These are phyloP conservation scores for Paracamarosporium sp. DNA, from an alignment of 2,329 filamentous ascomycete species.

Conservation along the genomic window DNA sequence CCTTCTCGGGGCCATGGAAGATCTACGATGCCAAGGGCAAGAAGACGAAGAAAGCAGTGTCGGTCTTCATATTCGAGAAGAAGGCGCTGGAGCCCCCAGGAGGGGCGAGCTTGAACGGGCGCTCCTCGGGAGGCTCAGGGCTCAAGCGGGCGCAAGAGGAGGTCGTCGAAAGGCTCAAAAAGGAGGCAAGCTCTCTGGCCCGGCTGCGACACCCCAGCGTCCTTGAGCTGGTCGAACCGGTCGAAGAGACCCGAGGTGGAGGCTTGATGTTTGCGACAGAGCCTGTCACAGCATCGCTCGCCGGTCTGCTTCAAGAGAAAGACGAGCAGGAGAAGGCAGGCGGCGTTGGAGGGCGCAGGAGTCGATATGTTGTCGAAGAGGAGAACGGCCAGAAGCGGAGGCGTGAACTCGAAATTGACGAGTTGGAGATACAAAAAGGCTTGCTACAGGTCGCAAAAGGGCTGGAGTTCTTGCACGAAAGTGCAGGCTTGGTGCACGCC, in stretches of 20 bases:
- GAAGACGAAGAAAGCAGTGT: constrained; percentile 85
- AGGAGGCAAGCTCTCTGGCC: constrained; percentile 88
- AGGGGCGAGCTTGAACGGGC: constrained; percentile 62
- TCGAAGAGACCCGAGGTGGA: constrained; percentile 90
- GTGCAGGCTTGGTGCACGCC: constrained; percentile 89
- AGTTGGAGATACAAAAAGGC: constrained; percentile 97
- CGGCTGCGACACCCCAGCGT: constrained; percentile 89
- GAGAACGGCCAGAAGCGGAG: constrained; percentile 72
- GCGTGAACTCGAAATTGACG: constrained; percentile 90
- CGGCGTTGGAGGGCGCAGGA: constrained; percentile 72
- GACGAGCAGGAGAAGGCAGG: constrained; percentile 80
- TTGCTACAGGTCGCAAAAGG: constrained; percentile 92
- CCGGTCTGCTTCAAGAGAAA: constrained; percentile 82
- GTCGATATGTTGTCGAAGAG: constrained; percentile 82
- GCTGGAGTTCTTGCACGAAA: constrained; percentile 93
- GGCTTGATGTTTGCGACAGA: constrained; percentile 97
- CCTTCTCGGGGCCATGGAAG: constrained; percentile 91
- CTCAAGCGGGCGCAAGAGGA: constrained; percentile 86
- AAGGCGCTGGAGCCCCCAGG: constrained; percentile 79
- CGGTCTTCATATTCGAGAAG: constrained; percentile 93
- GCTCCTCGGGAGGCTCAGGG: constrained; percentile 66
- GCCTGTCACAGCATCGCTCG: constrained; percentile 85
- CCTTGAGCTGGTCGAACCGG: constrained; percentile 89
- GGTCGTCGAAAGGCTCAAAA: constrained; percentile 87
- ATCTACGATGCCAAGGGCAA: constrained; percentile 98